phyloP scores from a whole-genome alignment of 495 filamentous ascomycete species.

The Patellaria atrata region DNA sequence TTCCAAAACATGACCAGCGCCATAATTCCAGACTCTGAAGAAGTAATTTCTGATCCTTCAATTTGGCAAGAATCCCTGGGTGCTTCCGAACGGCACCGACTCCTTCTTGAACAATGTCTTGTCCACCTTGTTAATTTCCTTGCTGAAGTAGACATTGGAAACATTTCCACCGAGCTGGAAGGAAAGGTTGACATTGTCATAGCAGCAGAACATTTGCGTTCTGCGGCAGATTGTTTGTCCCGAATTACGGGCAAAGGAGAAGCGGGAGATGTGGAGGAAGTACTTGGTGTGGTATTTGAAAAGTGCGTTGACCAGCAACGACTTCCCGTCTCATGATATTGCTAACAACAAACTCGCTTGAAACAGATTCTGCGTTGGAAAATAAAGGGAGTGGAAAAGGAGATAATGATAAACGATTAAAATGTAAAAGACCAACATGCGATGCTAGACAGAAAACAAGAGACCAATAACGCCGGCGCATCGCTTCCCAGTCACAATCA shows the following conservation, averaged over 20 bases:
- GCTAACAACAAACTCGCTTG: background rate
- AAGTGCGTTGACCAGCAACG: slow-evolving; percentile 57
- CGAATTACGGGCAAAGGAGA: slow-evolving; percentile 81
- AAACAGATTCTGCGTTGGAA: slow-evolving; percentile 52
- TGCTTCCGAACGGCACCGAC: slow-evolving; percentile 76
- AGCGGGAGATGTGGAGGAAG: slow-evolving; percentile 87
- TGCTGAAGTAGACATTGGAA: slow-evolving; percentile 8
- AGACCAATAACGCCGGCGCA: background rate
- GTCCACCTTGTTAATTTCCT: slow-evolving; percentile 58
- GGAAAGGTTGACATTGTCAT: slow-evolving; percentile 65
- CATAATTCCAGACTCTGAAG: slow-evolving; percentile 20
- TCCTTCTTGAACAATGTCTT: slow-evolving; percentile 60
- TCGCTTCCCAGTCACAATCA: background rate
- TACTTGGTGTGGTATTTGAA: slow-evolving; percentile 94
- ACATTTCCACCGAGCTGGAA: slow-evolving; percentile 24
- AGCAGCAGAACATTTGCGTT: slow-evolving; percentile 79
- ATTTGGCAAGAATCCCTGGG: slow-evolving; percentile 73
- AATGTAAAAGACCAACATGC: background rate
- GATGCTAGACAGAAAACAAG: slow-evolving; percentile 1
- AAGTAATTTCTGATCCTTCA: slow-evolving; percentile 30
- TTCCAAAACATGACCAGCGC: slow-evolving; percentile 63
- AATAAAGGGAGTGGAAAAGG: slow-evolving; percentile 29
- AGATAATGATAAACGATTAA: slow-evolving; percentile 1
- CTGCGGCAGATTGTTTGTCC: slow-evolving; percentile 64
- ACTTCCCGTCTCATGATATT: background rate